Evolutionary conservation across 2,329 filamentous ascomycete species (phyloP).

Genomic region (Ophiocordyceps polyrhachis-furcata): DNA sequence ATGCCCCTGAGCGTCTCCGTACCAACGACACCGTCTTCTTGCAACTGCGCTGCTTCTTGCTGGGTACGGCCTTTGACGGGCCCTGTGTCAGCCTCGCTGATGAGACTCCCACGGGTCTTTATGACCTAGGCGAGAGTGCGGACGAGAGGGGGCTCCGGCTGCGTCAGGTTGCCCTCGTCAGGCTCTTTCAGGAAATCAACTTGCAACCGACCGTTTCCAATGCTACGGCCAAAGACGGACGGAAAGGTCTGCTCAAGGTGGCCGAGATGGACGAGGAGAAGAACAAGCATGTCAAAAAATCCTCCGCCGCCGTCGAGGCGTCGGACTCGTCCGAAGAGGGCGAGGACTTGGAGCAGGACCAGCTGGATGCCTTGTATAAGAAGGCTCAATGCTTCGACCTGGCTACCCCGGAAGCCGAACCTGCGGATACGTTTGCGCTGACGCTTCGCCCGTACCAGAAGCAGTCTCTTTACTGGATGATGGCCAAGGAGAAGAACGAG

Average conservation of each 20-base stretch:
- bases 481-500: constrained; percentile 74
- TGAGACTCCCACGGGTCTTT: constrained; percentile 56
- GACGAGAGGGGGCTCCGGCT: constrained; percentile 73
- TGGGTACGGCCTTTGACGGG: constrained; percentile 54
- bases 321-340: constrained; percentile 52
- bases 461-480: constrained; percentile 92
- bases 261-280: constrained; percentile 74
- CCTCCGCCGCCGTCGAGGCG: constrained; percentile 10
- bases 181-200: constrained; percentile 76
- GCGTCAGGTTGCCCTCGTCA: constrained; percentile 74
- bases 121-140: constrained; percentile 66
- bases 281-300: constrained; percentile 31
- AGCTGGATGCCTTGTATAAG: constrained; percentile 81
- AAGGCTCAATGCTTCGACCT: constrained; percentile 98
- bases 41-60: constrained; percentile 62
- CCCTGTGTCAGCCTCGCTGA: constrained; percentile 38
- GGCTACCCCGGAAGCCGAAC: constrained; percentile 69
- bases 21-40: constrained; percentile 93
- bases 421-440: constrained; percentile 65
- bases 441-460: constrained; percentile 82
- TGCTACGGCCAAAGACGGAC: constrained; percentile 57
- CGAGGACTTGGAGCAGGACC: constrained; percentile 82
- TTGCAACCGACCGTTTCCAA: constrained; percentile 60
- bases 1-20: constrained; percentile 63
- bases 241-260: constrained; percentile 70